Evolutionary conservation across 106 monocot species (phyloP), one percentile per base, ranked within the genome.

Genomic region (Amphibolis antarctica): DNA sequence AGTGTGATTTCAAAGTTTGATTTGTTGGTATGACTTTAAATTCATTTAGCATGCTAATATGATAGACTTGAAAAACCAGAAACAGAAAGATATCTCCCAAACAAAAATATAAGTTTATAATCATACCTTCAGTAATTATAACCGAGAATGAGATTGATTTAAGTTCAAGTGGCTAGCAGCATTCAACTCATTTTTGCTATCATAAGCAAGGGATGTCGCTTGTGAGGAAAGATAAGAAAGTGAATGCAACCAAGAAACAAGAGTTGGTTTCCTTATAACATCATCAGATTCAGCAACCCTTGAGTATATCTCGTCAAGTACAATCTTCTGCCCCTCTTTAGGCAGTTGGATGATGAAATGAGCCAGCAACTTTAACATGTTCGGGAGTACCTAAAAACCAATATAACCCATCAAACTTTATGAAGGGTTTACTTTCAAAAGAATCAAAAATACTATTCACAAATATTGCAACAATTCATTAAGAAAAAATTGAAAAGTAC

Each of bases 181-280:
- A 36, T 36, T 52, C 10, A 23, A 9, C 1, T 3, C 22, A 56
- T 52, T 46, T 54, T 65, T 26, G 1, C 10, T 20, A 12, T 21
- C 42, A 12, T 12, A 44, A 22, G 25, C 21, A 12, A 0, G 28
- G 28, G 48, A 45, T 3, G 44, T 42, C 36, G 65, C 52, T 55
- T 74, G 83, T 36, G 83, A 86, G 55, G 84, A 90, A 52, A 90
- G 47, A 45, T 82, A 96, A 26, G 86, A 86, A 64, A 96, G 89
- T 20, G 96, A 96, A 65, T 96, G 96, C 27, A 96, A 66, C 89
- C 96, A 96, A 21, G 86, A 96, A 10, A 96, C 89, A 12, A 96
- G 69, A 26, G 82, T 69, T 44, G 90, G 96, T 62, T 90, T 90
- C 66, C 96, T 77, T 12, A 75, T 80, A 22, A 96, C 96, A 74